Evolutionary conservation across 2,329 filamentous ascomycete species (phyloP), one percentile per base, ranked within the genome.

Genomic region (Fusarium anthophilum): DNA sequence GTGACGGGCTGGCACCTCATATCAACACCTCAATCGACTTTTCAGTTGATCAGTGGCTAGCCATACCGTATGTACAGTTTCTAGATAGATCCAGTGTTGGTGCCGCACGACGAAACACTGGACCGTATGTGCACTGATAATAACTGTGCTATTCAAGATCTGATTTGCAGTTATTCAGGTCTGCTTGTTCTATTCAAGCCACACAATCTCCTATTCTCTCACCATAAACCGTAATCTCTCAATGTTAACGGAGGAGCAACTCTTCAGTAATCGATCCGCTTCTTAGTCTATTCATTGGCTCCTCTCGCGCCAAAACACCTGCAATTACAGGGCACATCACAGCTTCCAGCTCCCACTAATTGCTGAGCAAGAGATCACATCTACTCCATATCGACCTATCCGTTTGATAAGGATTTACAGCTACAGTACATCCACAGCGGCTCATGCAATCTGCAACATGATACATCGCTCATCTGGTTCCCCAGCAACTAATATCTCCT

Each of bases 231-330:
- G 24, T 28, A 55, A 55, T 41, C 35, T 55, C 20, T 39, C 18
- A 7, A 43, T n/a, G 24, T 18, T 20, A 41, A 28, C 20, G 24
- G 37, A 55, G 35, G 35, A 68, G 39, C 35, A 60, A 45, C 45
- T 53, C 45, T 41, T 61, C 63, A 65, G 32, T 35, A 30, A 48
- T 57, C 54, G 48, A 71, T 72, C 73, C 56, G 43, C 65, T 69
- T 43, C 35, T 68, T 55, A 39, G 37, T 43, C 15, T 51, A 44
- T 43, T 66, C 53, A 75, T 63, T 75, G 66, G 41, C 69, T 58
- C 54, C 70, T 70, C 51, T 73, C 72, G 63, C 65, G 60, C 61
- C 69, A 75, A 75, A 54, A 58, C 38, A 53, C 64, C 61, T 55
- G 58, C 56, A 66, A 61, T 73, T 64, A 45, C 72, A 75, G 58